Conservation (phyloP, 2,329 filamentous ascomycete genomes). For the Cordyceps fumosorosea region DNA sequence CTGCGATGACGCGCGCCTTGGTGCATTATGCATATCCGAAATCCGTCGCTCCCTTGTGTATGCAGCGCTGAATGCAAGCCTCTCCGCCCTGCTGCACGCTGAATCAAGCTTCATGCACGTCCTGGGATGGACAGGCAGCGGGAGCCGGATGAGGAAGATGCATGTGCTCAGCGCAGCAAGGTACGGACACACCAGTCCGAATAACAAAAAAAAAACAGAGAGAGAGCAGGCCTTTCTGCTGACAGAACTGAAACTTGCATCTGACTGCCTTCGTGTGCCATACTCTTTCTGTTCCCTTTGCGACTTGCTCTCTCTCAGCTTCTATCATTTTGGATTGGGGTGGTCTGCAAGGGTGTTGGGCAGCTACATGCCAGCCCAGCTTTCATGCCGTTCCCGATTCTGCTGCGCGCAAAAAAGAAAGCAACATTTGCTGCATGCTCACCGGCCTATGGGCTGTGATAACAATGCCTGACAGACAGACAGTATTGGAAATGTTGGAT, state of each 20-base stretch:
- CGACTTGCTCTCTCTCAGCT: neutral
- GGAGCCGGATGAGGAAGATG: neutral
- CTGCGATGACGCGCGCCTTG: neutral
- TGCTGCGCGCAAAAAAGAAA: neutral
- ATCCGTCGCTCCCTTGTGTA: too few species aligned
- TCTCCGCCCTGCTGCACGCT: neutral
- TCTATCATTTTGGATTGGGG: neutral
- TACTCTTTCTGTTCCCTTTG: neutral
- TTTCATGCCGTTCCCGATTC: neutral
- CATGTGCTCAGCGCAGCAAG: neutral
- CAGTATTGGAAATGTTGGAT: neutral
- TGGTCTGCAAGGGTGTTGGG: neutral
- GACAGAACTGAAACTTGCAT: slow-evolving; percentile 9
- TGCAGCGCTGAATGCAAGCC: slow-evolving; percentile 6
- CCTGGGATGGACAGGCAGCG: neutral
- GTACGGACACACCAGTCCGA: neutral
- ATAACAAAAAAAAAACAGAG: too few species aligned
- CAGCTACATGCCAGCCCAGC: neutral
- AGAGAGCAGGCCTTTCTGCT: neutral
- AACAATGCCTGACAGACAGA: too few species aligned
- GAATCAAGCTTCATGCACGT: neutral
- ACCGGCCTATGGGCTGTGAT: neutral
- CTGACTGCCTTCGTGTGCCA: neutral
- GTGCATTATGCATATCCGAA: neutral
- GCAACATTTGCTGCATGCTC: neutral